Percentiles rank a stretch among this genome's conserved stretches.
Evolutionary conservation across 768 basidiomycete genomes (phyloP).

Genomic region (Leucocoprinus birnbaumii): DNA sequence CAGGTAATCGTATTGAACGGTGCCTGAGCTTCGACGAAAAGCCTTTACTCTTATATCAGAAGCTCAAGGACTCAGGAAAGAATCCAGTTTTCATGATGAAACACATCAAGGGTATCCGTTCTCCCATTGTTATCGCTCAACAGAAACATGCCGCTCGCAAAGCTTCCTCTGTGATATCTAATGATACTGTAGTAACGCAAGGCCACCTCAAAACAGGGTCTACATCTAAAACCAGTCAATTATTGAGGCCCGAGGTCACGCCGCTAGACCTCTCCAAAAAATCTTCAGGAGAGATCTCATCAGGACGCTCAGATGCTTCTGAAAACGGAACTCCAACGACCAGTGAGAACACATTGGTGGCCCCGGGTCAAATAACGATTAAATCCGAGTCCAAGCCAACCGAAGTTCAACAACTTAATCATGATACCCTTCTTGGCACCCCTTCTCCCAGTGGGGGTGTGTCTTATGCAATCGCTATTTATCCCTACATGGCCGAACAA

Average conservation of each 20-base stretch:
- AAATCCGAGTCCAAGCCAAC: slow-evolving; percentile 17
- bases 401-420: slow-evolving; percentile 12
- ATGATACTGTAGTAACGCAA: slow-evolving; percentile 41
- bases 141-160: slow-evolving; percentile 92
- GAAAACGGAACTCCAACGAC: slow-evolving; percentile 22
- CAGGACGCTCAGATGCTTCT: slow-evolving; percentile 34
- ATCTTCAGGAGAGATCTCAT: no score
- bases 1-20: slow-evolving; percentile 81
- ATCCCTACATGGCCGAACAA: slow-evolving; percentile 98
- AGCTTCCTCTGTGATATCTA: slow-evolving; percentile 55
- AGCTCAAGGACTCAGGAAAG: slow-evolving; percentile 94
- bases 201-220: slow-evolving; percentile 42
- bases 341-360: slow-evolving; percentile 26
- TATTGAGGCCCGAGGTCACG: slow-evolving; percentile 70
- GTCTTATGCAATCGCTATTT: slow-evolving; percentile 96
- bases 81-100: slow-evolving; percentile 99
- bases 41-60: slow-evolving; percentile 93
- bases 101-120: slow-evolving; percentile 94
- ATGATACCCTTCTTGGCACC: slow-evolving; percentile 22
- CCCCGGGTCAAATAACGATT: slow-evolving; percentile 15
- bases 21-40: slow-evolving; percentile 98
- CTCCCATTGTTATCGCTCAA: slow-evolving; percentile 94
- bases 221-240: slow-evolving; percentile 41
- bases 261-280: slow-evolving; percentile 52
- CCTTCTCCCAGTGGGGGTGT: slow-evolving; percentile 45